Percentiles rank a stretch among this genome's conserved stretches.
Conservation (phyloP, 2,329 filamentous ascomycete genomes). For the Apiospora aurea region DNA sequence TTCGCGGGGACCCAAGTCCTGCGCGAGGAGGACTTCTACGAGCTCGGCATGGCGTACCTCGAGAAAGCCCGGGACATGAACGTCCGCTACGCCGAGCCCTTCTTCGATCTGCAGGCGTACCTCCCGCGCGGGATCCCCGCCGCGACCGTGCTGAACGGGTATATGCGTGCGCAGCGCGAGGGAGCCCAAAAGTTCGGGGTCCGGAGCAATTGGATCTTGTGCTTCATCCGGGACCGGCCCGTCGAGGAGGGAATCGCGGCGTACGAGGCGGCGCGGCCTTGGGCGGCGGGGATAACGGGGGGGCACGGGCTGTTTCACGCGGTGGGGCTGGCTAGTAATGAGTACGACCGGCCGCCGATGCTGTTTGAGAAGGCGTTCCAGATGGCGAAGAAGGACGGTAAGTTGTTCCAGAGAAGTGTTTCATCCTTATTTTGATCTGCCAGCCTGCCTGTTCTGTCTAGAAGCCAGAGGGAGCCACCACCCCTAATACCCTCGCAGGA, state of each 20-base stretch:
- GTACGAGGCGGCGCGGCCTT: constrained; percentile 48
- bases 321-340: constrained; percentile 56
- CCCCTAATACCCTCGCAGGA: background rate
- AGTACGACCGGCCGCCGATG: constrained; percentile 51
- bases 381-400: constrained; percentile 46
- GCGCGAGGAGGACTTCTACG: constrained; percentile 23
- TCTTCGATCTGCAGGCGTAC: constrained; percentile 30
- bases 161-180: constrained; percentile 43
- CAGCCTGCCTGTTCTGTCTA: no score
- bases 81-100: constrained; percentile 30
- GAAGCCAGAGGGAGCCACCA: no score
- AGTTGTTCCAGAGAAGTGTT: no score
- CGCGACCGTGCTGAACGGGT: constrained; percentile 29
- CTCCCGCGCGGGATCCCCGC: constrained; percentile 26
- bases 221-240: constrained; percentile 50
- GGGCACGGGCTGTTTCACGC: constrained; percentile 51
- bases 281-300: constrained; percentile 38
- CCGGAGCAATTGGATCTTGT: constrained; percentile 48
- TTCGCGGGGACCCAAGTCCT: constrained; percentile 25
- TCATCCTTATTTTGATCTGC: no score
- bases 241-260: constrained; percentile 47
- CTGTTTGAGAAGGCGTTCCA: constrained; percentile 51
- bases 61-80: constrained; percentile 31
- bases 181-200: constrained; percentile 39
- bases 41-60: constrained; percentile 28